Percentiles rank a stretch among this genome's conserved stretches.
These are phyloP conservation scores for Neurospora intermedia DNA, from an alignment of 495 filamentous ascomycete species.

Conservation along the genomic window DNA sequence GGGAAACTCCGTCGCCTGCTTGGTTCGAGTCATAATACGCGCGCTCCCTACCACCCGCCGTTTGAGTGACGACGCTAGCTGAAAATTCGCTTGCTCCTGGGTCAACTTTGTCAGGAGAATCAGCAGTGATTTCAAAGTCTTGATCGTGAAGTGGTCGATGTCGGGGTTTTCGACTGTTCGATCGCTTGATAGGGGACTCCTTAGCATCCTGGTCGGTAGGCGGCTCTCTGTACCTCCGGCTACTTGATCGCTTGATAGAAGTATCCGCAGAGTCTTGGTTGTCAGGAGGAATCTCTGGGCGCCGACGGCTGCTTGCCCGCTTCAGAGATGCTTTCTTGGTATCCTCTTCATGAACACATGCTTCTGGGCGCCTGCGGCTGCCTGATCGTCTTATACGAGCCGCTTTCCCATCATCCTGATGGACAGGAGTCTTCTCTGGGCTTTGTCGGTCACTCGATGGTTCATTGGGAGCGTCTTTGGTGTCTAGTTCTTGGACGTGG, in stretches of 20 bases:
- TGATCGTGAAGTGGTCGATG: not conserved
- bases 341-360: not conserved
- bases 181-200: not conserved
- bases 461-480: slow-evolving; percentile 2
- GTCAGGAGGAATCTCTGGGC: not conserved
- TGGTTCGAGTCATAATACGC: slow-evolving; percentile 24
- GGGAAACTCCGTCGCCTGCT: not conserved
- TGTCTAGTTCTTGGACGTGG: slow-evolving; percentile 7
- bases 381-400: slow-evolving; percentile 1
- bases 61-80: slow-evolving; percentile 25
- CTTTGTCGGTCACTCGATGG: slow-evolving; percentile 13
- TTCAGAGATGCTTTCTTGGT: not conserved
- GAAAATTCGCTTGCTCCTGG: slow-evolving; percentile 15
- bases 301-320: not conserved
- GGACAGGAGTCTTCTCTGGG: slow-evolving; percentile 12
- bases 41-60: slow-evolving; percentile 27
- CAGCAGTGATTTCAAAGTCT: not conserved
- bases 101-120: slow-evolving; percentile 4
- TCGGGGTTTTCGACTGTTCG: not conserved
- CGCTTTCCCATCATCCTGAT: slow-evolving; percentile 7
- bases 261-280: not conserved
- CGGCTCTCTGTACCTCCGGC: not conserved
- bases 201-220: not conserved
- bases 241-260: not conserved
- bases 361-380: slow-evolving; percentile 1